Evolutionary conservation across 1,139 yeast genomes (phyloP), one percentile per base, ranked within the genome.

Genomic region (Yarrowia galli): DNA sequence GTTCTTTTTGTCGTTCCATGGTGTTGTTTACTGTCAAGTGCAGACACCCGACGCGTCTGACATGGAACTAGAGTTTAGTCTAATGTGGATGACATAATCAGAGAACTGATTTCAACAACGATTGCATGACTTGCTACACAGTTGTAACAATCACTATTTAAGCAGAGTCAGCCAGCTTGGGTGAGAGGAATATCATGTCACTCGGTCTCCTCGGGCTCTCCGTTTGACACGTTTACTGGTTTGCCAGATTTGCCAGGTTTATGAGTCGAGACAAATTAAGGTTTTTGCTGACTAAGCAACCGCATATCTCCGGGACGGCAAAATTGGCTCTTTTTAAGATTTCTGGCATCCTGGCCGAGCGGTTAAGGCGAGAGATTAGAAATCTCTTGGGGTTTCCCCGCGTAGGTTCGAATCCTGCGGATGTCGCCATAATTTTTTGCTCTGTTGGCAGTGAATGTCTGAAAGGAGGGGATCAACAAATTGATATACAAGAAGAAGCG

Each of bases 1-100:
- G 48, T 20, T 56, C 38, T n/a, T 40, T 56, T 13, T 56, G 63
- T 56, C 48, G 63, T 18, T 56, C 63, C 63, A 56, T 56, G 38
- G 9, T 56, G 46, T 5, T 36, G 9, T 43, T n/a, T 2, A 22
- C 1, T 23, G 5, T 38, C 22, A 38, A 38, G 32, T 36, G 3
- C 10, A 25, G 16, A 35, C 43, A 38, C 38, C 38, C 8, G 4
- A 5, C 56, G 42, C 56, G 42, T 51, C 40, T 13, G 15, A 25
- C 28, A 25, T 8, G 6, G 18, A 46, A 15, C n/a, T 48, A 15
- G 5, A 28, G 53, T 48, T 48, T 10, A 9, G 16, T 8, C 6
- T n/a, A 20, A 5, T 1, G n/a, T 28, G 8, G 12, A 25, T 46
- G 23, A 46, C 35, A 5, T 46, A 46, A 46, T 23, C 48, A 12